These are phyloP conservation scores for Nitzschia sp. DNA, from an alignment of 108 stramenopile species.

Conservation along the genomic window DNA sequence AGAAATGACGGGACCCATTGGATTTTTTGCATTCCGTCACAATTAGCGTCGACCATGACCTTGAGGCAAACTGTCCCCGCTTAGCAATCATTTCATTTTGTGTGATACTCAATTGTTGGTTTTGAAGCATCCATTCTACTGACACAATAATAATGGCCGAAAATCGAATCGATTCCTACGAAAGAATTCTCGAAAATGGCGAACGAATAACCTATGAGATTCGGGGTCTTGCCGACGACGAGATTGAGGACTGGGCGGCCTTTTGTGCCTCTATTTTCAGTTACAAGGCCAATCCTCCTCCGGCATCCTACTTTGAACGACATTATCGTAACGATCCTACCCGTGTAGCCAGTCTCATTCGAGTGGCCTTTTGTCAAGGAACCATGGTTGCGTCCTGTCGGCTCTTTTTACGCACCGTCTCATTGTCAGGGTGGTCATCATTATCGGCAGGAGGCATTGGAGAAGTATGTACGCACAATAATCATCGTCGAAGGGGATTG, in stretches of 20 bases:
- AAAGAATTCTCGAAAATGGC: neutral
- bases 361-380: conserved; percentile 40
- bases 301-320: conserved; percentile 62
- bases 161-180: neutral
- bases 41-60: too few relatives aligned
- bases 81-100: too few relatives aligned
- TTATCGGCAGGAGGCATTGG: conserved; percentile 68
- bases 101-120: too few relatives aligned
- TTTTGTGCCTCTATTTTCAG: conserved; percentile 74
- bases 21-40: too few relatives aligned
- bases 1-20: too few relatives aligned
- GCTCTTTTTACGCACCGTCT: conserved; percentile 59
- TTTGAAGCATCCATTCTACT: too few relatives aligned
- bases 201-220: conserved; percentile 16
- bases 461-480: conserved; percentile 68
- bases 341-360: conserved; percentile 38
- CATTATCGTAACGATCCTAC: conserved; percentile 77
- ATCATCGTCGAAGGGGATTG: conserved; percentile 62
- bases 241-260: conserved; percentile 50
- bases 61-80: too few relatives aligned
- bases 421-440: conserved; percentile 14
- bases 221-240: conserved; percentile 32
- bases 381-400: conserved; percentile 69
- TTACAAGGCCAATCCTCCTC: conserved; percentile 73
- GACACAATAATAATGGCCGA: too few relatives aligned